A percentile compares a stretch with the other conserved stretches of the same genome.
Conservation (phyloP, 768 basidiomycete genomes). For the Suillus tomentosus region DNA sequence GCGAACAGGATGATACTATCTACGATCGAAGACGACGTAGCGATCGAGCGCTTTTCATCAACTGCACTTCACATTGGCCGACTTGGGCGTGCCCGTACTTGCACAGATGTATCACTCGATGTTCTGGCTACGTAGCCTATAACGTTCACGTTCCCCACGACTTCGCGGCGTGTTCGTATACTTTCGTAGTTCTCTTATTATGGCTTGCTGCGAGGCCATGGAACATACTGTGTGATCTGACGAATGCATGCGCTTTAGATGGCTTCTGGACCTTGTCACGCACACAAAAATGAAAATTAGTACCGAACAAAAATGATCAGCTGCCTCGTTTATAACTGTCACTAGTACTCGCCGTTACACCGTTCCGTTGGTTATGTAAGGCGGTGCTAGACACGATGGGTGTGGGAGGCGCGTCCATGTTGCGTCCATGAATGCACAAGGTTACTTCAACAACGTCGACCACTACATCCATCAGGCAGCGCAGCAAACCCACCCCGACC, state of each 20-base stretch:
- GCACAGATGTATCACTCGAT: background rate
- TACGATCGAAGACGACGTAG: background rate
- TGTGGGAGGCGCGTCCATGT: constrained; percentile 11
- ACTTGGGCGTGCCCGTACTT: background rate
- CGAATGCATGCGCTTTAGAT: background rate
- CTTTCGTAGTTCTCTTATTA: background rate
- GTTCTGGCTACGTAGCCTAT: background rate
- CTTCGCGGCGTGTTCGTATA: background rate
- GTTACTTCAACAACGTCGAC: constrained; percentile 11
- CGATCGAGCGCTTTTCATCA: background rate
- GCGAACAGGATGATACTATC: background rate
- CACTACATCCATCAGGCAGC: constrained; percentile 18
- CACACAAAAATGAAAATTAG: background rate
- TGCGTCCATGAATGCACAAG: constrained; percentile 1
- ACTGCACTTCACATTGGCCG: no score
- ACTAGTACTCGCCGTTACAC: no score
- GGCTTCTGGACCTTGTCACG: background rate
- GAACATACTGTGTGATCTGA: background rate
- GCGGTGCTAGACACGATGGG: constrained; percentile 16
- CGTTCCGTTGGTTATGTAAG: constrained; percentile 24
- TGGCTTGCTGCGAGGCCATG: background rate
- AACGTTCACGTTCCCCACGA: background rate
- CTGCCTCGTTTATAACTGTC: background rate
- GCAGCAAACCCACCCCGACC: constrained; percentile 13
- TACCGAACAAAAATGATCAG: background rate